Conservation (phyloP, 2,329 filamentous ascomycete genomes). For the Aspergillus sp. region DNA sequence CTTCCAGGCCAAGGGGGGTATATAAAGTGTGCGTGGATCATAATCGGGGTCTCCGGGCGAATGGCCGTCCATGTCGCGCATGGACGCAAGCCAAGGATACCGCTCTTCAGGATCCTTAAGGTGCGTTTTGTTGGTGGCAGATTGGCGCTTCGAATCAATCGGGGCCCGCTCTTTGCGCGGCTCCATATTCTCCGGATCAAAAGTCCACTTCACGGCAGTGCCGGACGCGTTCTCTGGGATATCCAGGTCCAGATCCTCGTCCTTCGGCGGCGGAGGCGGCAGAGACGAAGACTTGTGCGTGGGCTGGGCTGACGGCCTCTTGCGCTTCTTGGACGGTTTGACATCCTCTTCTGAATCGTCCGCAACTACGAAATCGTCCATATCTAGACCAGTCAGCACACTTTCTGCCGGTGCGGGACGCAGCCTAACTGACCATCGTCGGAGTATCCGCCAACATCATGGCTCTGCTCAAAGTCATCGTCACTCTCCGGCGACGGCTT, state of each 20-base stretch:
- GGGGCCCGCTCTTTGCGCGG: conserved; percentile 40
- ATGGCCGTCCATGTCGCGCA: conserved; percentile 75
- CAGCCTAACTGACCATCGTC: conserved; percentile 41
- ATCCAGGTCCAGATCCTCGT: conserved; percentile 48
- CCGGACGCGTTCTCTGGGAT: conserved; percentile 50
- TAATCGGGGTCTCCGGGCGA: conserved; percentile 74
- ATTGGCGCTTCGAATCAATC: conserved; percentile 23
- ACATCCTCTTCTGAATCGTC: conserved; percentile 72
- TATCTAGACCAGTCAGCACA: conserved; percentile 43
- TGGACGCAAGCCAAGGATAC: conserved; percentile 82
- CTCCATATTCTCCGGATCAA: conserved; percentile 52
- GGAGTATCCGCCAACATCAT: conserved; percentile 37
- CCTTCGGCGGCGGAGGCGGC: conserved; percentile 44
- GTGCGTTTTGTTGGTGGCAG: conserved; percentile 52
- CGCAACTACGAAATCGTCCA: conserved; percentile 79
- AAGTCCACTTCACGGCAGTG: conserved; percentile 75
- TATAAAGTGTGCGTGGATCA: conserved; percentile 81
- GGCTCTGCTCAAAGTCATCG: conserved; percentile 54
- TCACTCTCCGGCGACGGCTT: conserved; percentile 60
- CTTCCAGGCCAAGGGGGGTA: conserved; percentile 68
- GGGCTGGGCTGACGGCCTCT: conserved; percentile 47
- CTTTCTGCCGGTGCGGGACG: neutral
- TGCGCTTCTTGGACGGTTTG: conserved; percentile 59
- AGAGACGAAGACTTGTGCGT: conserved; percentile 25
- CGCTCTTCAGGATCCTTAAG: conserved; percentile 74